Base-by-base conservation (phyloP, 208 protist genomes). In the Trypanosoma scelopori region DNA sequence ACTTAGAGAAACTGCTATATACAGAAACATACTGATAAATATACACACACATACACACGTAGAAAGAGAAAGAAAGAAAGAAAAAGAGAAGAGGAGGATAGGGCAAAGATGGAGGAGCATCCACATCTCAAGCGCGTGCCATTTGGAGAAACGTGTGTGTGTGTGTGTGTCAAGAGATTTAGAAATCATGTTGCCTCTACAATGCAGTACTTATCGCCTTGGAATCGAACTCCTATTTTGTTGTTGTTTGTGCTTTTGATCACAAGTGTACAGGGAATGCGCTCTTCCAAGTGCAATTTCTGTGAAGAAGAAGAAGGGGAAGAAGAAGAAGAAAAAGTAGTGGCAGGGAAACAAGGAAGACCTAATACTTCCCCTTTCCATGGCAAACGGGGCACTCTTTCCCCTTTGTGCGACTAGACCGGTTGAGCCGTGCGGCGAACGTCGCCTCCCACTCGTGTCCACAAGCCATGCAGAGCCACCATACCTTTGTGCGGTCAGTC, bases 391-490 rank as follows among this genome's bases (percentile, higher is more conserved):
- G 87, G 35, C 87, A 93, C 6, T 65, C 46, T 20, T 55, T 69
- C 7, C 79, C 79, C 12, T 70, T 74, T 7, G 35, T 46, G 28
- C 70, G 69, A 12, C 61, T 16, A 5, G 43, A 22, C 25, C 62
- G 63, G 13, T 73, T 80, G 2, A 87, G 76, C 30, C 87, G 82
- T 6, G 70, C 55, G 5, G 76, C 71, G n/a, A 88, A 66, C 18
- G 82, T 81, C 25, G 87, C 84, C 58, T 85, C 68, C 85, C 87
- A 93, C 46, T 89, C 83, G 55, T 91, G 84, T 5, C 80, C 82
- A 56, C 87, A 93, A 18, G 56, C 51, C 23, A 76, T 78, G 57
- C 87, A 93, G 27, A 93, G 66, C 85, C 87, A 93, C 85, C 87
- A 93, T 59, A 93, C 62, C 65, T 87, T 87, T 49, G 82, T 89